These are phyloP conservation scores for Rubia balearica DNA, from an alignment of 305 asterid genomes.

Conservation along the genomic window DNA sequence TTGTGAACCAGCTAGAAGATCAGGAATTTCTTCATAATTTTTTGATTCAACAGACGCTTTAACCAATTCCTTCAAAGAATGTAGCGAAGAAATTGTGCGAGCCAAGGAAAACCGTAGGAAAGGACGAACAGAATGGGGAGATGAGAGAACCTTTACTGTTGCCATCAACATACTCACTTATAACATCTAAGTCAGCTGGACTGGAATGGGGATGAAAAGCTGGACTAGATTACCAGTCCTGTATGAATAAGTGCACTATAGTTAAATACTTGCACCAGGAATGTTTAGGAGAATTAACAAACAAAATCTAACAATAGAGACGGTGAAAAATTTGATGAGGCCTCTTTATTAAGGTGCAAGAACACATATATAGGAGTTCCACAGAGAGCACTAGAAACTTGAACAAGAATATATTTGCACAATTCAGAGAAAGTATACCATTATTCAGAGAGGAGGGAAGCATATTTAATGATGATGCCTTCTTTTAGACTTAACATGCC, in stretches of 20 bases:
- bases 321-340: neutral
- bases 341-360: neutral
- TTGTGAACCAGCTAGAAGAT: conserved; percentile 34
- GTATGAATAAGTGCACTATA: neutral
- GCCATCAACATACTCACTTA: conserved; percentile 4
- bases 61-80: conserved; percentile 40
- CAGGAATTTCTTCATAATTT: conserved; percentile 45
- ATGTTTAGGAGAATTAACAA: neutral
- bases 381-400: neutral
- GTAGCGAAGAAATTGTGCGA: conserved; percentile 27
- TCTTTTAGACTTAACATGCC: conserved; percentile 45
- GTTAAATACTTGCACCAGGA: neutral
- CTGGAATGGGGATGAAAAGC: neutral
- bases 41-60: conserved; percentile 45
- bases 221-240: neutral
- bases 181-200: neutral
- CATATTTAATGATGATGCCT: conserved; percentile 25
- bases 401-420: neutral
- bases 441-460: neutral
- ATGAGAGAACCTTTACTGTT: conserved; percentile 15
- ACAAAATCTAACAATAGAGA: neutral
- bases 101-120: conserved; percentile 20
- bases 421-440: neutral
- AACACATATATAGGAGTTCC: neutral
- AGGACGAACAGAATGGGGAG: conserved; percentile 7